These are phyloP conservation scores for Yamadazyma mexicana DNA, from an alignment of 1,139 yeast species.

Conservation along the genomic window DNA sequence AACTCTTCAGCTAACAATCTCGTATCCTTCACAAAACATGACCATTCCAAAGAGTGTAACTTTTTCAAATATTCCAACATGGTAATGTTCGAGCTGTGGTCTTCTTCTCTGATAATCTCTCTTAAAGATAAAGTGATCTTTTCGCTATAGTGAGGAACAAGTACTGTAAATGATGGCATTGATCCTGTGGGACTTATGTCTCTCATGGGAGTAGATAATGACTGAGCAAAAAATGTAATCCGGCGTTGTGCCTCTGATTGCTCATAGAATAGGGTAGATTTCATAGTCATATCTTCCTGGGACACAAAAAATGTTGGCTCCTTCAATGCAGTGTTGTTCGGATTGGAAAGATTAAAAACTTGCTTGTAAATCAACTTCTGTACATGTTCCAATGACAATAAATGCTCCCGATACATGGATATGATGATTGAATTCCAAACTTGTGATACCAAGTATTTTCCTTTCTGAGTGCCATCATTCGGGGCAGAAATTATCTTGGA, in stretches of 20 bases:
- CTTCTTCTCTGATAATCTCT: slow-evolving; percentile 50
- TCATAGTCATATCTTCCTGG: slow-evolving; percentile 48
- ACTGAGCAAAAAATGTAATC: slow-evolving; percentile 55
- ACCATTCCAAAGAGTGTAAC: slow-evolving; percentile 53
- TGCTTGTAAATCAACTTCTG: slow-evolving; percentile 47
- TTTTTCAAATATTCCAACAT: slow-evolving; percentile 52
- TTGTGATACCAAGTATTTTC: slow-evolving; percentile 43
- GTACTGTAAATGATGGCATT: slow-evolving; percentile 53
- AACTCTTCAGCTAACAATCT: slow-evolving; percentile 48
- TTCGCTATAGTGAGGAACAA: slow-evolving; percentile 54
- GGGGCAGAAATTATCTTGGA: slow-evolving; percentile 43
- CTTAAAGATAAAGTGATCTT: slow-evolving; percentile 47
- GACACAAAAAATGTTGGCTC: slow-evolving; percentile 53
- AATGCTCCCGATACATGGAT: slow-evolving; percentile 59
- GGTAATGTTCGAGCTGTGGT: slow-evolving; percentile 49
- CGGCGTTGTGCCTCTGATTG: slow-evolving; percentile 51
- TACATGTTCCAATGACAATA: slow-evolving; percentile 50
- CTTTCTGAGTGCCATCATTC: slow-evolving; percentile 27
- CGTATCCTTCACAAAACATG: slow-evolving; percentile 51
- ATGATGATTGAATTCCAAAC: slow-evolving; percentile 56
- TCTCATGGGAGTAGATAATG: slow-evolving; percentile 54
- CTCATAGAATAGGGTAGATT: slow-evolving; percentile 31
- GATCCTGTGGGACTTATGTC: slow-evolving; percentile 40
- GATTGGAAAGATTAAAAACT: slow-evolving; percentile 22
- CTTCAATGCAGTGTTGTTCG: slow-evolving; percentile 27